Evolutionary conservation across 192 early-diverging fungal genomes (phyloP).

Genomic region (Funneliformis mosseae): DNA sequence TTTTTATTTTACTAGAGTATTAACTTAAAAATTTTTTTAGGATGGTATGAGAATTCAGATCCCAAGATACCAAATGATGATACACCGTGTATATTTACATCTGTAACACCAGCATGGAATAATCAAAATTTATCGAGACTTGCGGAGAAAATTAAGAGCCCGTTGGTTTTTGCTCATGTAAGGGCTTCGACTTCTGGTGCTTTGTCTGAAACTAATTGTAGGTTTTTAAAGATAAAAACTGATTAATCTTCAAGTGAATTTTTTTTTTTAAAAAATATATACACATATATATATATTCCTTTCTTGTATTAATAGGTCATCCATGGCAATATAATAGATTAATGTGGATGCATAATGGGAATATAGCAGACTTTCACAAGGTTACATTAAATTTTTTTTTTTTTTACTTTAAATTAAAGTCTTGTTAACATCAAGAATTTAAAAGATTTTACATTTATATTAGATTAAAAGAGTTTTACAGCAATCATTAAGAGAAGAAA

Average conservation of each 20-base stretch:
- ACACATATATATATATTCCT: no score
- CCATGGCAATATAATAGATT: conserved; percentile 69
- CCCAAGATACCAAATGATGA: conserved; percentile 31
- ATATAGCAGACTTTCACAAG: conserved; percentile 64
- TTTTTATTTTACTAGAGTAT: neutral
- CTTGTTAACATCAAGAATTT: neutral
- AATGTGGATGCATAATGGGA: conserved; percentile 87
- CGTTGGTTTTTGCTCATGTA: conserved; percentile 79
- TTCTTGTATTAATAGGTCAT: conserved; percentile 41
- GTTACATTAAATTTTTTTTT: conserved; percentile 39
- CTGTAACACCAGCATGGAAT: conserved; percentile 81
- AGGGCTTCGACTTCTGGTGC: conserved; percentile 75
- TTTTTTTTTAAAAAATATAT: neutral
- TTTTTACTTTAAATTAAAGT: neutral
- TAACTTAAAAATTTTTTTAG: conserved; percentile 30
- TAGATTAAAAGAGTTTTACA: conserved; percentile 72
- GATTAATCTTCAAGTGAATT: neutral
- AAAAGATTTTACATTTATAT: neutral
- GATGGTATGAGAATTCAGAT: conserved; percentile 68
- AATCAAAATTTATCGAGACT: conserved; percentile 74
- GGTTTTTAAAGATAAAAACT: conserved; percentile 14
- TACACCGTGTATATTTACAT: conserved; percentile 78
- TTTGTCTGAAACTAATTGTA: conserved; percentile 77
- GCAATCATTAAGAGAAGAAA: conserved; percentile 62
- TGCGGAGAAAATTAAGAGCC: conserved; percentile 74